Conservation (phyloP, 2,329 filamentous ascomycete genomes). For the Fusarium azukiicola region DNA sequence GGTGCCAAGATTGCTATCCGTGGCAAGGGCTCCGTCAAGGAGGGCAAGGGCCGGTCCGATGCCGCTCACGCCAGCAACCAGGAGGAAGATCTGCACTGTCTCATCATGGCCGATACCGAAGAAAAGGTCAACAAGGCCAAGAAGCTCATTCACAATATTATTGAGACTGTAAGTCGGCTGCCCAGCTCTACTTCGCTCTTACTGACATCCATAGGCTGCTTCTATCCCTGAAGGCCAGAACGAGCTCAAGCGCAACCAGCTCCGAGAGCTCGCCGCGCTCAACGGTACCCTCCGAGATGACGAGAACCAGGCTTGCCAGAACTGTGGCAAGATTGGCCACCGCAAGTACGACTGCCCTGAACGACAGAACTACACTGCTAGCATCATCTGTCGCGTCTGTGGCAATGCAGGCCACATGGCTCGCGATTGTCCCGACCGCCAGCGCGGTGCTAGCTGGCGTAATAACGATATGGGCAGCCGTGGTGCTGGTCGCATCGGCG, state of each 20-base stretch:
- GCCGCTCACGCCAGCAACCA: conserved; percentile 99
- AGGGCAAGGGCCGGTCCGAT: conserved; percentile 99
- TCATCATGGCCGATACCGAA: conserved; percentile 99
- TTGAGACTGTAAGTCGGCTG: conserved; percentile 90
- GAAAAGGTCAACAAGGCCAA: conserved; percentile 99
- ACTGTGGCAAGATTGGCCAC: conserved; percentile 99
- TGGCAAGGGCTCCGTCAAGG: conserved; percentile 99
- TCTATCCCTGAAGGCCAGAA: conserved; percentile 99
- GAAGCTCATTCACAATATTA: conserved; percentile 98
- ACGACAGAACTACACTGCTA: conserved; percentile 99
- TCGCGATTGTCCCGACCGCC: conserved; percentile 96
- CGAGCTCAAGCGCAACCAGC: conserved; percentile 98
- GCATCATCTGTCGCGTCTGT: conserved; percentile 99
- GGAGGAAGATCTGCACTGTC: conserved; percentile 98
- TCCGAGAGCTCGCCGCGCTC: conserved; percentile 97
- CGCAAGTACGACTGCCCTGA: conserved; percentile 99
- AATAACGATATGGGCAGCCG: conserved; percentile 82
- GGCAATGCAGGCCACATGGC: conserved; percentile 99
- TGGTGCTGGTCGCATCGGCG: conserved; percentile 83
- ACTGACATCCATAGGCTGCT: conserved; percentile 84
- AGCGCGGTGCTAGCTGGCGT: conserved; percentile 95
- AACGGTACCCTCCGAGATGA: conserved; percentile 99
- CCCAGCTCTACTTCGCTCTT: neutral
- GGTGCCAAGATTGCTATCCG: conserved; percentile 99
- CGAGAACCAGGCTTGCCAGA: conserved; percentile 99